Evolutionary conservation across 163 green algal genomes (phyloP), one percentile per base, ranked within the genome.

Genomic region (Scenedesmus sp.): DNA sequence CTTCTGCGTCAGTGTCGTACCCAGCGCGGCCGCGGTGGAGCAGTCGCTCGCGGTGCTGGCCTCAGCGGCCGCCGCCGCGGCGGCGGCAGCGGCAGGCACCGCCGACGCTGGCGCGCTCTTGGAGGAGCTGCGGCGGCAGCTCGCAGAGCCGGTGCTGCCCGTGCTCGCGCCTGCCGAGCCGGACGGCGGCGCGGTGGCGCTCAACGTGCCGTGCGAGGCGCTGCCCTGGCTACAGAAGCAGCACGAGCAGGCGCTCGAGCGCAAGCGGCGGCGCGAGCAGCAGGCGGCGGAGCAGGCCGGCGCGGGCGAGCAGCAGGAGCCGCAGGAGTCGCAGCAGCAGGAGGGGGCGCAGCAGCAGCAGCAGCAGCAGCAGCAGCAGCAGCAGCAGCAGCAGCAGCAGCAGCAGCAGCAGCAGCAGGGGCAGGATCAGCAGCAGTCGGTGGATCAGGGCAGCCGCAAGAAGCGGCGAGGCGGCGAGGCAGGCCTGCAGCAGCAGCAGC

Each of bases 1-100:
- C 22, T 77, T 67, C 48, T 24, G 33, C 39, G 24, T 34, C 39
- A 67, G 17, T 28, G 47, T 77, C 20, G 54, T 77, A 10, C 69
- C 69, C 34, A 26, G 67, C 20, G n/a, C 51, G 18, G 69, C 24
- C 9, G 54, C 69, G 14, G 69, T 77, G 13, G 34, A 48, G 9
- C 53, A 56, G 20, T 77, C 69, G 3, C 28, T 77, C 6, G 4
- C 28, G 22, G 69, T 77, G 11, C 26, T 77, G 24, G 17, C 17
- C 15, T 33, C 15, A 50, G 14, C 34, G 31, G 67, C 67, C 31
- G 67, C 67, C 64, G 67, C 67, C 64, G 60, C 29, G 33, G 26
- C 33, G 14, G 14, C n/a, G 18, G 11, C 62, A 51, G 62, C 36
- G 18, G 36, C 62, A 28, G 60, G 31, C n/a, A n/a, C n/a, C 39